phyloP scores from a whole-genome alignment of 2,329 filamentous ascomycete species.

The Emmonsiellopsis sp. region DNA sequence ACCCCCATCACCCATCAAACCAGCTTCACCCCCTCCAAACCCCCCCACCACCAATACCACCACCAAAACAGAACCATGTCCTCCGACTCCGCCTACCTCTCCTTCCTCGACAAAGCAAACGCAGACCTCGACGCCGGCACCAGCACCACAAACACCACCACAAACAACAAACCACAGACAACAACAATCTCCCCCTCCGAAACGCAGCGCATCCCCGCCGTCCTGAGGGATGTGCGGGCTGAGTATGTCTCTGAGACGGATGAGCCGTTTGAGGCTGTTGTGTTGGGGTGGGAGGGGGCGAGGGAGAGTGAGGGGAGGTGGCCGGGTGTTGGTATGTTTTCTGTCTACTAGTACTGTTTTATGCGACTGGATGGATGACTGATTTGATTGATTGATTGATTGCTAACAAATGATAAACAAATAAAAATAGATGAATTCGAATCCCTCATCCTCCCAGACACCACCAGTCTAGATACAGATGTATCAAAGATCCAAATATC shows the following conservation, averaged over 20 bases:
- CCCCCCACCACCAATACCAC: background rate
- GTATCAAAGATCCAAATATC: conserved; percentile 47
- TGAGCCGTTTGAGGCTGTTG: conserved; percentile 73
- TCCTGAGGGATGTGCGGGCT: conserved; percentile 48
- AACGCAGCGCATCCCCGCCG: conserved; percentile 51
- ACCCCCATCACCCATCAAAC: conserved; percentile 8
- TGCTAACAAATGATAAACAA: background rate
- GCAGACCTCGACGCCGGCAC: conserved; percentile 43
- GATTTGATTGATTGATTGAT: too few species aligned
- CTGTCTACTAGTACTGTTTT: too few species aligned
- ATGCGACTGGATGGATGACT: too few species aligned
- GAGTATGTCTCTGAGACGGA: conserved; percentile 77
- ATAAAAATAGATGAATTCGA: conserved; percentile 56
- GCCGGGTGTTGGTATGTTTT: conserved; percentile 26
- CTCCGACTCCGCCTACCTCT: conserved; percentile 71
- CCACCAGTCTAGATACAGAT: conserved; percentile 29
- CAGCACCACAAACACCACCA: conserved; percentile 12
- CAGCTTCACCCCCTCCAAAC: conserved; percentile 7
- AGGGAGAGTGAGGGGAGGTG: conserved; percentile 20
- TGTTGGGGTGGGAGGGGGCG: conserved; percentile 47
- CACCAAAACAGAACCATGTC: conserved; percentile 24
- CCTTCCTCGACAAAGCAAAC: conserved; percentile 83
- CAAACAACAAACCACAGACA: conserved; percentile 14
- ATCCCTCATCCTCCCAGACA: conserved; percentile 44
- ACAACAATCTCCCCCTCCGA: conserved; percentile 32